These are phyloP conservation scores for Starmera amethionina DNA, from an alignment of 805 yeast genomes.

Conservation along the genomic window DNA sequence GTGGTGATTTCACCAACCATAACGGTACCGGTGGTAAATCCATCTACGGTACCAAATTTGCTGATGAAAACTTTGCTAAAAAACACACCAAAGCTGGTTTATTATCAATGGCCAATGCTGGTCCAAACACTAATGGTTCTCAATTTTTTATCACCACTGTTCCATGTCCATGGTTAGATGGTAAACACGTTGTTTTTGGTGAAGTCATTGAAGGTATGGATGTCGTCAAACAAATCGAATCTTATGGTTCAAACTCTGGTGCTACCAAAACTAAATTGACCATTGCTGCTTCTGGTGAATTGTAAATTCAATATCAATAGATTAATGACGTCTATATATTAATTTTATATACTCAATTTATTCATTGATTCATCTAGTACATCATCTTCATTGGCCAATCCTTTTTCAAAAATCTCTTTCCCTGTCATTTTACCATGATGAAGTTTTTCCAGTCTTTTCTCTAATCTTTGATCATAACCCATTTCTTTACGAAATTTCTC, in stretches of 20 bases:
- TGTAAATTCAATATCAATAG: conserved; percentile 12
- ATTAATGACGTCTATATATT: too few relatives aligned
- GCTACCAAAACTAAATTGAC: conserved; percentile 55
- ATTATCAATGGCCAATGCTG: conserved; percentile 96
- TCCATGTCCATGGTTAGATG: conserved; percentile 81
- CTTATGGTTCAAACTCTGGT: conserved; percentile 67
- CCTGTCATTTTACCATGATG: conserved; percentile 81
- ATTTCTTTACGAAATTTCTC: conserved; percentile 57
- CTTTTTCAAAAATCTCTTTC: conserved; percentile 80
- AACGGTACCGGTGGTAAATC: conserved; percentile 97
- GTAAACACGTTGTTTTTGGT: conserved; percentile 92
- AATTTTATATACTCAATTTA: too few relatives aligned
- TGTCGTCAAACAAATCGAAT: conserved; percentile 76
- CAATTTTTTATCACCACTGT: conserved; percentile 95
- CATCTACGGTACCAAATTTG: conserved; percentile 71
- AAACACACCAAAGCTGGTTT: conserved; percentile 76
- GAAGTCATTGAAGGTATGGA: conserved; percentile 82
- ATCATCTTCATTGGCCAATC: conserved; percentile 67
- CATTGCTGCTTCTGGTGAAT: conserved; percentile 47
- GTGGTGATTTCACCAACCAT: conserved; percentile 88
- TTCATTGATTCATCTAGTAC: conserved; percentile 29
- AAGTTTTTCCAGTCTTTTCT: conserved; percentile 39
- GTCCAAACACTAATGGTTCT: conserved; percentile 96
- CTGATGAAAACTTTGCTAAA: conserved; percentile 66
- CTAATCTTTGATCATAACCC: conserved; percentile 53